Conservation (phyloP, 2,329 filamentous ascomycete species). For the Leptographium flavum region DNA sequence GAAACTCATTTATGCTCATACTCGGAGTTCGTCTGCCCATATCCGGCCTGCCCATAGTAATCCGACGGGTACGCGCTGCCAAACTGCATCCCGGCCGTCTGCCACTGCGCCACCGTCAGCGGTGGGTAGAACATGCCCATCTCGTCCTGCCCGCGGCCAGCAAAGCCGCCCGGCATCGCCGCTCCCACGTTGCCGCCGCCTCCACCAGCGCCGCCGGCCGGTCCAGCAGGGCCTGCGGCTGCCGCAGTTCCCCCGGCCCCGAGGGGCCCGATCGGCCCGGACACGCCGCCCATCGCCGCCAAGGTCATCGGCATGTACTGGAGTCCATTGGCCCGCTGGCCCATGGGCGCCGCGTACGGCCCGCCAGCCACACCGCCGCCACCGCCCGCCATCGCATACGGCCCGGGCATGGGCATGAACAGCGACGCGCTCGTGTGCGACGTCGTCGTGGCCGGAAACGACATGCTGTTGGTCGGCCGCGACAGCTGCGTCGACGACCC, state of each 20-base stretch:
- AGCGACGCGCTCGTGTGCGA: not conserved
- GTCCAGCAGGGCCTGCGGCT: too few relatives aligned
- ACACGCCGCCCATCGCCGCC: too few relatives aligned
- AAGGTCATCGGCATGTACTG: not conserved
- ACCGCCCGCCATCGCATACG: not conserved
- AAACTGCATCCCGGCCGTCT: not conserved
- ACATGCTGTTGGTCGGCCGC: conserved; percentile 1
- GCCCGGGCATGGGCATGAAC: not conserved
- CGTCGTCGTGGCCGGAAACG: conserved; percentile 1
- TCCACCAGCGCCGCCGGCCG: too few relatives aligned
- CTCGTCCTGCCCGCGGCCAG: conserved; percentile 2
- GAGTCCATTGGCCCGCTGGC: not conserved
- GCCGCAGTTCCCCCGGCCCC: too few relatives aligned
- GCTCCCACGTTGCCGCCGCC: not conserved
- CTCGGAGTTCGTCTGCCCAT: too few relatives aligned
- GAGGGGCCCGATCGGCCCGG: too few relatives aligned
- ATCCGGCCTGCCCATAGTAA: not conserved
- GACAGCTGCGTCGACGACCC: conserved; percentile 8
- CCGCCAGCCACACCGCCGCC: too few relatives aligned
- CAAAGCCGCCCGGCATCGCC: not conserved
- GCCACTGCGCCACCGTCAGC: conserved; percentile 1
- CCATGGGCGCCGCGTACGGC: conserved; percentile 1
- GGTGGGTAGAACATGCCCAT: not conserved
- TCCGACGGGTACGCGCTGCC: not conserved
- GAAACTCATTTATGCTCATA: too few relatives aligned